phyloP scores from a whole-genome alignment of 805 yeast genomes.

The Schwanniomyces sp. region DNA sequence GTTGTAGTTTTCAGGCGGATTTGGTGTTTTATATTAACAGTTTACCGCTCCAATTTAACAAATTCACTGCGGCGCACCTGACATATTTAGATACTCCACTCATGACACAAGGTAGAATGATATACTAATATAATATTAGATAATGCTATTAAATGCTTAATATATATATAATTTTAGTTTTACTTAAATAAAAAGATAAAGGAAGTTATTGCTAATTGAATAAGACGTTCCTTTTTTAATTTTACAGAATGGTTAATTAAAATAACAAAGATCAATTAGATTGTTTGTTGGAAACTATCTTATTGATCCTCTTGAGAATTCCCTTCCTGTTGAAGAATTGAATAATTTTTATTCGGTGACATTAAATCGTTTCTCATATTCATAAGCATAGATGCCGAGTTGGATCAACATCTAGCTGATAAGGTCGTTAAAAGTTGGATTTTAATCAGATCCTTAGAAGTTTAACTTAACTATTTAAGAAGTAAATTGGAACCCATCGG shows the following conservation, averaged over 20 bases:
- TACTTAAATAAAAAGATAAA: not conserved
- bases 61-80: constrained; percentile 1
- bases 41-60: not conserved
- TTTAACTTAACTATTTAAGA: constrained; percentile 18
- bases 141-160: not conserved
- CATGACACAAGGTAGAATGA: not conserved
- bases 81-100: not conserved
- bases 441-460: constrained; percentile 3
- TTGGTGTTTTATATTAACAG: not conserved
- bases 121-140: not conserved
- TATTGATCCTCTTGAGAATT: not conserved
- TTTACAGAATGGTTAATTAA: not conserved
- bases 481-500: constrained; percentile 31
- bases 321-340: constrained; percentile 16
- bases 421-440: constrained; percentile 10
- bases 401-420: constrained; percentile 1
- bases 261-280: not conserved
- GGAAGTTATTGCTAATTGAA: not conserved
- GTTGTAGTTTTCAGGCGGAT: not conserved
- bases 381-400: not conserved
- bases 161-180: not conserved
- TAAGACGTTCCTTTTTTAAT: not conserved
- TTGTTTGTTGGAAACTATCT: constrained; percentile 21
- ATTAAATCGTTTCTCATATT: constrained; percentile 1
- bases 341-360: not conserved